These are phyloP conservation scores for Aschersonia sp. DNA, from an alignment of 2,329 filamentous ascomycete genomes.

Conservation along the genomic window DNA sequence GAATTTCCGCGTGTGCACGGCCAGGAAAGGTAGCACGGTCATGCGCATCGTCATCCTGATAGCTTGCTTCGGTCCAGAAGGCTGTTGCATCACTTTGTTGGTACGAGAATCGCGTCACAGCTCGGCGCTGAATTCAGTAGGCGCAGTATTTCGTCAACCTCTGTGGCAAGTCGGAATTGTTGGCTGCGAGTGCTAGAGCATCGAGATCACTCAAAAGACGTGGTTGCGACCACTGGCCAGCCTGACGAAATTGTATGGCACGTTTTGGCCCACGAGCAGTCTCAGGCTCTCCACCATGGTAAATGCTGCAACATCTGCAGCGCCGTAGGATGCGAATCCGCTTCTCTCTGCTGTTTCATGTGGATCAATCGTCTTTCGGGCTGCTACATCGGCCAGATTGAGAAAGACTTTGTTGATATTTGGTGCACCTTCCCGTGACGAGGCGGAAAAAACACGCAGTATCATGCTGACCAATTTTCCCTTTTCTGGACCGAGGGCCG, in stretches of 20 bases:
- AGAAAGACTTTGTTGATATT: conserved; percentile 57
- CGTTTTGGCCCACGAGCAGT: conserved; percentile 70
- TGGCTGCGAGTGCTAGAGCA: background rate
- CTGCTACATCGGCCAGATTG: conserved; percentile 51
- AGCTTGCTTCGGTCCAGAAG: too few species aligned
- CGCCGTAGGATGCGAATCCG: conserved; percentile 67
- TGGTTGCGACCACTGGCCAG: conserved; percentile 42
- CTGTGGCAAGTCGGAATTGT: background rate
- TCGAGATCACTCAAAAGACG: conserved; percentile 1
- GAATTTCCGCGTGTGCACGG: too few species aligned
- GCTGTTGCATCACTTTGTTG: too few species aligned
- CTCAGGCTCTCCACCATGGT: conserved; percentile 71
- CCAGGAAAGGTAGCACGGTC: too few species aligned
- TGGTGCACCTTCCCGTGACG: conserved; percentile 15
- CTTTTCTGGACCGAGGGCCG: conserved; percentile 64
- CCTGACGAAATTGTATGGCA: conserved; percentile 75
- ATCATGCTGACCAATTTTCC: conserved; percentile 65
- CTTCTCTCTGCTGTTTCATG: conserved; percentile 54
- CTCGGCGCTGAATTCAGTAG: too few species aligned
- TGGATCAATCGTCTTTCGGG: conserved; percentile 47
- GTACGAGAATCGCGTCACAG: too few species aligned
- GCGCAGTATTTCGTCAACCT: background rate
- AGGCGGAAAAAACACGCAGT: conserved; percentile 51
- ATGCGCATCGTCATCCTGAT: too few species aligned
- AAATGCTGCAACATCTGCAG: conserved; percentile 68